Evolutionary conservation across 495 filamentous ascomycete genomes (phyloP).

Genomic region (Podospora comata): DNA sequence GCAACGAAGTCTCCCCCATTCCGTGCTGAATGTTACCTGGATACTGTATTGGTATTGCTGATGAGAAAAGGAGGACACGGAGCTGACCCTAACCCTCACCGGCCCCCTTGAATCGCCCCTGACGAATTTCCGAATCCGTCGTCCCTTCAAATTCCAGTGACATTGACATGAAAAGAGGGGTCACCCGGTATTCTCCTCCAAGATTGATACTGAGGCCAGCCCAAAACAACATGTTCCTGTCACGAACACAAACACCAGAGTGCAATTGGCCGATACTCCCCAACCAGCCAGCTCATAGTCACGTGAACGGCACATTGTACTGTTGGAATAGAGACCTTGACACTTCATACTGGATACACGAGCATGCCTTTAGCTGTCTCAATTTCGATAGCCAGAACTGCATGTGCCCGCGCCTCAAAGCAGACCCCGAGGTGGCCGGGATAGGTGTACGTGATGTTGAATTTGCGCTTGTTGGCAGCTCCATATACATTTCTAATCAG

Average conservation of each 20-base stretch:
- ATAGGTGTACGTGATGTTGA: not conserved
- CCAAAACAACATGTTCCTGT: not conserved
- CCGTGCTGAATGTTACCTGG: not conserved
- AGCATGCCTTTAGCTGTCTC: not conserved
- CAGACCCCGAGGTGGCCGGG: constrained; percentile 9
- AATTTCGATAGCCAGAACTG: constrained; percentile 6
- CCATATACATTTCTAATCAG: not conserved
- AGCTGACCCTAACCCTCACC: not conserved
- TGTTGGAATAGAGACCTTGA: constrained; percentile 7
- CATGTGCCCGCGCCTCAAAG: constrained; percentile 6
- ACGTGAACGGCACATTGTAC: constrained; percentile 9
- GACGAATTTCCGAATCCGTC: not conserved
- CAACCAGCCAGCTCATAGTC: not conserved
- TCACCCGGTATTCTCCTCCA: not conserved
- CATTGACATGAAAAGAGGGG: not conserved
- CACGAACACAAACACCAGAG: not conserved
- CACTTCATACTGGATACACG: constrained; percentile 4
- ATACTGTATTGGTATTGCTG: no score
- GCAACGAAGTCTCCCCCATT: not conserved
- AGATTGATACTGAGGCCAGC: not conserved
- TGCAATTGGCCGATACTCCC: not conserved
- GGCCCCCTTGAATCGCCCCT: not conserved
- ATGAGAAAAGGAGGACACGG: not conserved
- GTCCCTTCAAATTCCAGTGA: not conserved
- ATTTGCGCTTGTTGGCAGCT: not conserved